Evolutionary conservation across 2,329 filamentous ascomycete species (phyloP).

Genomic region (Chaetomium strumarium): DNA sequence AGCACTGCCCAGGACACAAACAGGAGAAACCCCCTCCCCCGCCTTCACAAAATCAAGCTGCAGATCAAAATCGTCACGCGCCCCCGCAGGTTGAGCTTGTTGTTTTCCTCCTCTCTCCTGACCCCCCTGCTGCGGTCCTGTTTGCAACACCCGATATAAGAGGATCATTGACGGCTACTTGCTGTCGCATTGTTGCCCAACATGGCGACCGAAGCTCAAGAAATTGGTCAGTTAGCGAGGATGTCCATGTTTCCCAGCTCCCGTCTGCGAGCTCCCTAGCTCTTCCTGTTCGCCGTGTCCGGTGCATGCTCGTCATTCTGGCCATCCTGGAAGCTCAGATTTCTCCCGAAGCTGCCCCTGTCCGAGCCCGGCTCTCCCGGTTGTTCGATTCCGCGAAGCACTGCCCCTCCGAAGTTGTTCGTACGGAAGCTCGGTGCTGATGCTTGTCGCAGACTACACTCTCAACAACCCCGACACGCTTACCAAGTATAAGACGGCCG

Average conservation of each 20-base stretch:
- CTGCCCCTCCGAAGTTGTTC: not conserved
- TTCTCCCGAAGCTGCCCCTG: constrained; percentile 5
- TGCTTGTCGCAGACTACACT: constrained; percentile 63
- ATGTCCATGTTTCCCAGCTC: constrained; percentile 1
- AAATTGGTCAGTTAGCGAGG: constrained; percentile 32
- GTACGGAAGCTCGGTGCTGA: constrained; percentile 5
- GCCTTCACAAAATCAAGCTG: constrained; percentile 26
- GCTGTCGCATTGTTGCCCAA: constrained; percentile 15
- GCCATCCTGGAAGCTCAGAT: not conserved
- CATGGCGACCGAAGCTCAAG: constrained; percentile 37
- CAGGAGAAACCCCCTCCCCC: constrained; percentile 27
- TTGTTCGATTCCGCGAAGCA: not conserved
- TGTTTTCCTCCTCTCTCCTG: constrained; percentile 9
- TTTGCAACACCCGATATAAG: not conserved
- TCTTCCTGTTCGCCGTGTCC: not conserved
- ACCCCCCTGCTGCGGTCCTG: constrained; percentile 4
- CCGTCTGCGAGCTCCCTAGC: not conserved
- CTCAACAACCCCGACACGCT: constrained; percentile 90
- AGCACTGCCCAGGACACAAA: constrained; percentile 24
- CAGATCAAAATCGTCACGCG: constrained; percentile 24
- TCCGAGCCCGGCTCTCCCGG: not conserved
- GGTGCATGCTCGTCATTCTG: not conserved
- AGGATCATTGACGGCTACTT: constrained; percentile 1
- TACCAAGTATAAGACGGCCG: constrained; percentile 98
- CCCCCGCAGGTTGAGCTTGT: constrained; percentile 15